phyloP scores from a whole-genome alignment of 257 asterid genomes.

The Ballota nigra region DNA sequence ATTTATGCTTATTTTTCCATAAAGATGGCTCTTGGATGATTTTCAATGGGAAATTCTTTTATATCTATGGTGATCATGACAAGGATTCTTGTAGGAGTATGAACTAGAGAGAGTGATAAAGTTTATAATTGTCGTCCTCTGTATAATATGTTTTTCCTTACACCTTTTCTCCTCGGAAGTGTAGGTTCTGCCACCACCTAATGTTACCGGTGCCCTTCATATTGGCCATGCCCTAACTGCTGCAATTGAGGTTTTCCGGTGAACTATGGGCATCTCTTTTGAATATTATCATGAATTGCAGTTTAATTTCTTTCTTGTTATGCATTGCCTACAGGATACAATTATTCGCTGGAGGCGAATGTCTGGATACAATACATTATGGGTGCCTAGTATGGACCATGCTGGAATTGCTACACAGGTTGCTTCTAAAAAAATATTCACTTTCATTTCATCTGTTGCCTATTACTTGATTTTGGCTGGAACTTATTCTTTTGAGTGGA shows the following conservation, averaged over 20 bases:
- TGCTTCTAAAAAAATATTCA: background rate
- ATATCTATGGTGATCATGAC: conserved; percentile 3
- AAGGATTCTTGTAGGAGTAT: background rate
- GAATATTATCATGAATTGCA: conserved; percentile 5
- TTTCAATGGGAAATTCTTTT: background rate
- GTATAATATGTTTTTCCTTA: background rate
- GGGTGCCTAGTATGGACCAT: conserved; percentile 98
- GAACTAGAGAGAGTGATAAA: background rate
- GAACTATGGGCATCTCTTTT: conserved; percentile 10
- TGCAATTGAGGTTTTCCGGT: conserved; percentile 70
- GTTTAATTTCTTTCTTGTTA: conserved; percentile 4
- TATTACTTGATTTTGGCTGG: background rate
- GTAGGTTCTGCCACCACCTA: conserved; percentile 96
- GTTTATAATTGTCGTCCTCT: background rate
- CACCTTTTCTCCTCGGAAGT: conserved; percentile 19
- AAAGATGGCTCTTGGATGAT: background rate
- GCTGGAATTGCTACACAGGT: conserved; percentile 99
- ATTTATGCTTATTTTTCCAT: background rate
- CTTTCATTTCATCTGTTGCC: background rate
- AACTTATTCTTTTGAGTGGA: background rate
- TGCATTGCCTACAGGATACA: conserved; percentile 61
- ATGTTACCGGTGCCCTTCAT: conserved; percentile 95
- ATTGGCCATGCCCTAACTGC: conserved; percentile 97
- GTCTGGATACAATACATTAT: conserved; percentile 90
- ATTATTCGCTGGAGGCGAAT: conserved; percentile 94